Evolutionary conservation across 148 eudicot genomes (phyloP), one percentile per base, ranked within the genome.

Genomic region (Amaranthus hypochondriacus): DNA sequence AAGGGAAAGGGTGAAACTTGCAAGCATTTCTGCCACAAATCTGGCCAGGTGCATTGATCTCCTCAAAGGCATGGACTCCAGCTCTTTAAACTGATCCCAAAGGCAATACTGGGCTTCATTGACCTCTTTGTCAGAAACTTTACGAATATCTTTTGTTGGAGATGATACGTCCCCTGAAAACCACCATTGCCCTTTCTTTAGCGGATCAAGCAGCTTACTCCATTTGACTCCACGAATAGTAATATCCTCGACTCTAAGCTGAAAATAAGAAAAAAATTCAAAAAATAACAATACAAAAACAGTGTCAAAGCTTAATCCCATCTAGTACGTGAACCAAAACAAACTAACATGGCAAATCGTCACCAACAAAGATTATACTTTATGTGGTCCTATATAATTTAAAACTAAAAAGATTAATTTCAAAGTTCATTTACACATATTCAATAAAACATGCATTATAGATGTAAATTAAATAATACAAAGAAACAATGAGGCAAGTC

Each of bases 141-240:
- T 88, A 73, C 84, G 87, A 72, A 84, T 70, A 54, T 83, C 75
- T 71, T 83, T 83, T 0, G 73, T 60, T 48, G 79, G 62, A 54
- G 87, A 70, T 39, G 77, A 77, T 75, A 81, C 60, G 54, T 90
- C 97, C 54, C 87, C 92, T 59, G 97, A 81, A 78, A 80, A 78
- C 99, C 99, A 96, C 99, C 99, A 92, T 73, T 89, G 94, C 57
- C 99, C 97, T 78, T 87, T 92, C 83, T 96, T 96, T 56, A 77
- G 76, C 28, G 92, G 92, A 86, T 96, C 97, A 73, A 89, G 82
- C 62, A 96, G 92, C 80, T 83, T 92, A 83, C 86, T 82, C 99
- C 99, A 96, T 80, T 73, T 89, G 56, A 92, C 57, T 55, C 97
- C 99, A 39, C 86, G 83, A 58, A 96, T 76, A 21, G 84, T 62